Base-by-base conservation (phyloP, 306 rosid genomes). In the Quercus cerris region DNA sequence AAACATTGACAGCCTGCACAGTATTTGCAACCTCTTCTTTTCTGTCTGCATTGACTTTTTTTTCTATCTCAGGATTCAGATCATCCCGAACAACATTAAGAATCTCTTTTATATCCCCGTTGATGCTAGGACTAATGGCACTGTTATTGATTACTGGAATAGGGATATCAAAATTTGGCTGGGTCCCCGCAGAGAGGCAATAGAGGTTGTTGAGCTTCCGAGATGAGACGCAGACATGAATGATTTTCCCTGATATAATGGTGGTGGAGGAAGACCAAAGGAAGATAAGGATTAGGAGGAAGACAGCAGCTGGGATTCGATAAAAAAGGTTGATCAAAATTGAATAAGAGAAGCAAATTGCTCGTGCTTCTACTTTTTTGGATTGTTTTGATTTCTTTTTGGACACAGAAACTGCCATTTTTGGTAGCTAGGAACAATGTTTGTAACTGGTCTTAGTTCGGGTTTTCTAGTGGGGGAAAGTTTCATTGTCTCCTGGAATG, bases 221-320 rank as follows among this genome's bases (percentile, higher is more conserved):
- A 6, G 93, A 87, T 4, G 93, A 89, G 73, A 92, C 84, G 30
- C 94, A 92, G 64, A 92, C 85, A 87, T 87, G 97, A 74, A 92
- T 68, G 22, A 90, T 78, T 81, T 92, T 90, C 73, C 93, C 90
- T 1, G 93, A 82, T 49, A 92, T 80, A 66, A 88, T 75, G 72
- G 93, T 85, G 75, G 90, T 74, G 77, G 88, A 83, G 71, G 94
- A 88, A 74, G 91, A 88, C 94, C 93, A 90, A 44, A 80, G 49
- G 84, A 82, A 90, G 69, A 92, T 79, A 22, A 92, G 90, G 73
- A 90, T 51, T 46, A 90, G 76, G 2, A 92, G 68, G 83, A 87
- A 59, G 46, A 88, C 28, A 59, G 82, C 75, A 41, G 58, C 66
- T 5, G 97, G 89, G 67, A 88, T 73, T 88, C 79, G 78, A 74